phyloP scores from a whole-genome alignment of 306 rosid species.

The Quercus variabilis region DNA sequence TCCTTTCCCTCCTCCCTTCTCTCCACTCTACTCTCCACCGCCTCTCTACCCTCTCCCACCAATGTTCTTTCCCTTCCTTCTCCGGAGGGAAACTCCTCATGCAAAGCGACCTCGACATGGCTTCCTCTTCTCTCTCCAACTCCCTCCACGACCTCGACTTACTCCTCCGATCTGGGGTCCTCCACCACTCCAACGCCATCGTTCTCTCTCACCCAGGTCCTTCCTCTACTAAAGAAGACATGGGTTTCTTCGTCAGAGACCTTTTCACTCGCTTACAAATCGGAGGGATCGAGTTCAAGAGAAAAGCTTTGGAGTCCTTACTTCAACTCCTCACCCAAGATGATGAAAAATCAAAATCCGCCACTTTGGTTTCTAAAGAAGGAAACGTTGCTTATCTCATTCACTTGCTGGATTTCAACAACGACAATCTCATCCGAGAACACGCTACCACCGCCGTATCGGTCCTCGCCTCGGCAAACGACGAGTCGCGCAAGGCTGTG shows the following conservation, averaged over 20 bases:
- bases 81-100: slow-evolving; percentile 55
- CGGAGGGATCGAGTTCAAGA: slow-evolving; percentile 58
- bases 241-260: slow-evolving; percentile 43
- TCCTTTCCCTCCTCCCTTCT: slow-evolving; percentile 50
- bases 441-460: slow-evolving; percentile 39
- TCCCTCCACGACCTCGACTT: slow-evolving; percentile 52
- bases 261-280: slow-evolving; percentile 53
- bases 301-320: slow-evolving; percentile 50
- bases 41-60: slow-evolving; percentile 39
- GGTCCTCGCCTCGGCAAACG: slow-evolving; percentile 36
- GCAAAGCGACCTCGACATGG: slow-evolving; percentile 67
- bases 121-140: slow-evolving; percentile 35
- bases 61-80: slow-evolving; percentile 33
- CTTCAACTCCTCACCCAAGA: slow-evolving; percentile 42
- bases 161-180: slow-evolving; percentile 55
- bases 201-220: slow-evolving; percentile 50
- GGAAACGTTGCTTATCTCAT: slow-evolving; percentile 42
- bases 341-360: slow-evolving; percentile 17
- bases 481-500: slow-evolving; percentile 36
- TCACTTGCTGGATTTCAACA: slow-evolving; percentile 44
- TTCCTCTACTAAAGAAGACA: slow-evolving; percentile 33
- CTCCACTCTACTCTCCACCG: slow-evolving; percentile 55
- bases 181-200: slow-evolving; percentile 54
- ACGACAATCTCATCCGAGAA: slow-evolving; percentile 36
- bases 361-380: slow-evolving; percentile 30